Evolutionary conservation across 768 basidiomycete genomes (phyloP), one percentile per base, ranked within the genome.

Genomic region (Collybiopsis luxurians): DNA sequence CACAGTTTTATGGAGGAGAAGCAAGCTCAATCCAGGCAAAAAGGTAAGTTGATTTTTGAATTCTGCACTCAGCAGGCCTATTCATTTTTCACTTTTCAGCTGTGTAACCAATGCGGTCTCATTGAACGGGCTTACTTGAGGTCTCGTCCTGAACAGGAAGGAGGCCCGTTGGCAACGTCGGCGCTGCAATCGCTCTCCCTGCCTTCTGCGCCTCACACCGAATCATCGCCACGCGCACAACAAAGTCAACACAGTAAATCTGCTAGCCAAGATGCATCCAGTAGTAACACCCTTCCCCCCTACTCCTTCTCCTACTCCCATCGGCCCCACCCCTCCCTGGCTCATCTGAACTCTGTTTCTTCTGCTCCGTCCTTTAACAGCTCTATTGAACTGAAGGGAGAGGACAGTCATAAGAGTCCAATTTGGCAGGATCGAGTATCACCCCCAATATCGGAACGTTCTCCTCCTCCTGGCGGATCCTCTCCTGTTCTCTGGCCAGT

Each of bases 91-190:
- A 56, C 27, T 56, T 52, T 59, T 38, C 50, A 81, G 79, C 71
- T 82, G 23, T 82, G 81, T 69, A 82, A 82, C 76, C 91, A 91
- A 66, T 91, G 89, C 63, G 89, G 89, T 13, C 71, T 91, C 3
- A 91, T 90, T 60, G 89, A 91, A 69, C 81, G 89, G 40, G 91
- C 89, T 0, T 90, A 91, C 69, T 88, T 86, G 13, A 81, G 87
- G 15, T 85, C 89, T 10, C 76, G 90, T 39, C 89, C 89, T 0
- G 88, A 90, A 60, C 89, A 89, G 62, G 88, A 88, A 63, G 79
- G 89, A 38, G 88, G 88, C 0, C 86, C 88, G 0, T 73, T 89
- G 31, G 81, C 86, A 9, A 67, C 75, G 2, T 70, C 79, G 2
- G 73, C 78, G 19, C 69, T 84, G 52, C 76, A 77, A 60, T 75